Conservation (phyloP, 2,329 filamentous ascomycete genomes). For the Colletotrichum echinochloae region DNA sequence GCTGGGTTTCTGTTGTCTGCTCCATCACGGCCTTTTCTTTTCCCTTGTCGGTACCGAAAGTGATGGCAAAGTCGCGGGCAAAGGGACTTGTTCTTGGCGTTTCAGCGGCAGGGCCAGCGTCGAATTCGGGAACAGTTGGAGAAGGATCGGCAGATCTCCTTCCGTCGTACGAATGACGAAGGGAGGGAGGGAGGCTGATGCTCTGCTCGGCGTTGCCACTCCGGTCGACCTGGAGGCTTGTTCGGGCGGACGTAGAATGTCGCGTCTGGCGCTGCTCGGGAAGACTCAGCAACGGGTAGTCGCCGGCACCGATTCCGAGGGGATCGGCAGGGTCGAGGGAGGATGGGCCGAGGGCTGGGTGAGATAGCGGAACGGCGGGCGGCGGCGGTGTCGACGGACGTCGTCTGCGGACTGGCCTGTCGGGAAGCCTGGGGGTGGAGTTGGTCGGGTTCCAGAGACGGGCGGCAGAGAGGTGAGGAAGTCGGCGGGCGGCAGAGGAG, state of each 20-base stretch:
- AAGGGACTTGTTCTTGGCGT: slow-evolving; percentile 39
- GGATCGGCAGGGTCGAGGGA: slow-evolving; percentile 53
- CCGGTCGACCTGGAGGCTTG: slow-evolving; percentile 65
- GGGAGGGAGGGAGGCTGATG: slow-evolving; percentile 65
- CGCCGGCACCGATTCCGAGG: slow-evolving; percentile 55
- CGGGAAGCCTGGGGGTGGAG: slow-evolving; percentile 63
- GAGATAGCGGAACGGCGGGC: slow-evolving; percentile 62
- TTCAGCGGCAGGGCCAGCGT: slow-evolving; percentile 40
- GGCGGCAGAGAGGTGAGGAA: slow-evolving; percentile 58
- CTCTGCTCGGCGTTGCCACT: slow-evolving; percentile 59
- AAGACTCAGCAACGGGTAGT: slow-evolving; percentile 64
- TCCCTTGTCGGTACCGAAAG: slow-evolving; percentile 58
- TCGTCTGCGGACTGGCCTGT: slow-evolving; percentile 52
- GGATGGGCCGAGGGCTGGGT: slow-evolving; percentile 56
- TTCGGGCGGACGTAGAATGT: slow-evolving; percentile 56
- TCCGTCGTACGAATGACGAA: slow-evolving; percentile 67
- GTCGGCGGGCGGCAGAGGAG: slow-evolving; percentile 47
- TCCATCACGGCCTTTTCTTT: slow-evolving; percentile 64
- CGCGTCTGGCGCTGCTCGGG: slow-evolving; percentile 62
- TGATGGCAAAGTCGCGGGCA: slow-evolving; percentile 30
- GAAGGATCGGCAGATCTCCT: slow-evolving; percentile 54
- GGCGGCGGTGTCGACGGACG: slow-evolving; percentile 66
- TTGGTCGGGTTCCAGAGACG: slow-evolving; percentile 73
- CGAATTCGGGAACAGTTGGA: slow-evolving; percentile 43
- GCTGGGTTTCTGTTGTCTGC: slow-evolving; percentile 50